Conservation (phyloP, 352 stramenopile species). For the Phytopythium boreale region DNA sequence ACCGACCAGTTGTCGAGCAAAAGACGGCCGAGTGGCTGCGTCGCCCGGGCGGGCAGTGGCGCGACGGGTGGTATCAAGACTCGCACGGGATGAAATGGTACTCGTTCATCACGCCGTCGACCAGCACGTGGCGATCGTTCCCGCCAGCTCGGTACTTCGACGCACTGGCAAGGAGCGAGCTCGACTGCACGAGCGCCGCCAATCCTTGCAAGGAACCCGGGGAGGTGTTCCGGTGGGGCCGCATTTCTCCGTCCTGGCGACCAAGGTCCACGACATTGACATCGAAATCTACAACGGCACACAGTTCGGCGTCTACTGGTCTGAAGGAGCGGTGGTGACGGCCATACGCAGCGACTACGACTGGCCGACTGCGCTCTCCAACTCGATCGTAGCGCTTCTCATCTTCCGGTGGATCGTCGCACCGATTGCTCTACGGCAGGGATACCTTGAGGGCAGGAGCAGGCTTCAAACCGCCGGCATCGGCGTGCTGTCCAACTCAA, state of each 20-base stretch:
- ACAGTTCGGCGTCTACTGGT: constrained; percentile 26
- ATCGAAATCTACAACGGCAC: constrained; percentile 11
- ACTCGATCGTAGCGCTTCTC: background rate
- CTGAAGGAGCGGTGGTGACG: background rate
- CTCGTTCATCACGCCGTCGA: background rate
- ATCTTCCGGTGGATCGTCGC: constrained; percentile 7
- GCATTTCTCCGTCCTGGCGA: background rate
- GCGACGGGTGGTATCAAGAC: constrained; percentile 14
- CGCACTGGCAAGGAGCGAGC: background rate
- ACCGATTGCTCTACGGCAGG: background rate
- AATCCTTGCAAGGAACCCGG: background rate
- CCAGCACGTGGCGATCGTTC: background rate
- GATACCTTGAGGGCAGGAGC: background rate
- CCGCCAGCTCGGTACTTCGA: background rate
- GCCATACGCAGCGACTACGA: constrained; percentile 8
- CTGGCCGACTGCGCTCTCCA: constrained; percentile 1
- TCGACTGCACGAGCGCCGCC: background rate
- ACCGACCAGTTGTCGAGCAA: background rate
- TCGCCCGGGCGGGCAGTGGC: constrained; percentile 1
- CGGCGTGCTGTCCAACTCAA: constrained; percentile 9
- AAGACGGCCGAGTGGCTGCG: constrained; percentile 1
- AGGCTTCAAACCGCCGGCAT: constrained; percentile 1
- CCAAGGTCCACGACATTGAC: background rate
- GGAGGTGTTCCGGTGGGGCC: background rate
- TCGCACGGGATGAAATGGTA: constrained; percentile 1